These are phyloP conservation scores for Kokia cookei DNA, from an alignment of 441 rosid species.

Conservation along the genomic window DNA sequence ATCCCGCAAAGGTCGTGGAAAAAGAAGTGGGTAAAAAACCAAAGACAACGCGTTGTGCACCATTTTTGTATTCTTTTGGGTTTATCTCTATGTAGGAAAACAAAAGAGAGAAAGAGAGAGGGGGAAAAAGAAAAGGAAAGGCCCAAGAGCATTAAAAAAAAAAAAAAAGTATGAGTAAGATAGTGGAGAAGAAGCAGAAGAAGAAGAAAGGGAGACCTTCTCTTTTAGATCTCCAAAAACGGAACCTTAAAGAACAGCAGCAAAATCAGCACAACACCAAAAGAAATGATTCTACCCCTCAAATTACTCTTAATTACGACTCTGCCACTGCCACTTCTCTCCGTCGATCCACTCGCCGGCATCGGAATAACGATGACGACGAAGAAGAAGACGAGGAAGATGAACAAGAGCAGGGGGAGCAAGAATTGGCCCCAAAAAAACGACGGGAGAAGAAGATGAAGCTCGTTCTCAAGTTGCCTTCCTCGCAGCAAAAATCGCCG, in stretches of 20 bases:
- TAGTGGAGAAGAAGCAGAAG: conserved; percentile 42
- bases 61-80: background rate
- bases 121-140: background rate
- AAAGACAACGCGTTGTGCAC: background rate
- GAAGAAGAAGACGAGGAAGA: conserved; percentile 6
- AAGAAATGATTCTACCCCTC: conserved; percentile 15
- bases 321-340: conserved; percentile 28
- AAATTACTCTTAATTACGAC: conserved; percentile 27
- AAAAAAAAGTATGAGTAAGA: conserved; percentile 39
- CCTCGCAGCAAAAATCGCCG: conserved; percentile 21
- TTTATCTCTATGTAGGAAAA: conserved; percentile 19
- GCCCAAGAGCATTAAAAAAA: background rate
- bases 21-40: background rate
- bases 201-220: conserved; percentile 77
- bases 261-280: conserved; percentile 9
- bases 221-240: conserved; percentile 54
- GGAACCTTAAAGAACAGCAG: conserved; percentile 39
- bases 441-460: conserved; percentile 53
- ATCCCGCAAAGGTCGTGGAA: background rate
- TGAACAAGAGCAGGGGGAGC: background rate
- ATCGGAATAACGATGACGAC: conserved; percentile 12
- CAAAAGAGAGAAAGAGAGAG: background rate
- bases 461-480: conserved; percentile 37
- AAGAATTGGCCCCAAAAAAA: conserved; percentile 13
- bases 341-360: conserved; percentile 62